phyloP scores from a whole-genome alignment of 177 flowering plant species.

The Vitis hybrid region DNA sequence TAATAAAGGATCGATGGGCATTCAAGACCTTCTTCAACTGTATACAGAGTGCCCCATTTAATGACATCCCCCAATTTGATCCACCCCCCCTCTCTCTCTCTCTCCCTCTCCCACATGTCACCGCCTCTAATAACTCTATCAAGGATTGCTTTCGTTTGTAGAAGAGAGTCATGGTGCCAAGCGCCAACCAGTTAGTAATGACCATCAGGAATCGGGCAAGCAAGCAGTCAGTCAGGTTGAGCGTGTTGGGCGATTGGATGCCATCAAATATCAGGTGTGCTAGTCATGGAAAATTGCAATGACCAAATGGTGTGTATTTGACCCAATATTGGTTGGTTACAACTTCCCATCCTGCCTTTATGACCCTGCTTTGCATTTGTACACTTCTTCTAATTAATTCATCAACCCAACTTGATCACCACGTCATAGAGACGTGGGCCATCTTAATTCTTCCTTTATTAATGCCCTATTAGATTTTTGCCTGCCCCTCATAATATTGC shows the following conservation, averaged over 20 bases:
- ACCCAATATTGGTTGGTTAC: too few species aligned
- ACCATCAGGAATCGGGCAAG: too few species aligned
- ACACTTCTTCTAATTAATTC: neutral
- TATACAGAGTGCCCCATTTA: slow-evolving; percentile 35
- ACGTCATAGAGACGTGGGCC: slow-evolving; percentile 42
- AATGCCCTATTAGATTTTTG: slow-evolving; percentile 37
- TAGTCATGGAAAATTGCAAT: too few species aligned
- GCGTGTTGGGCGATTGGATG: too few species aligned
- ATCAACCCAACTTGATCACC: slow-evolving; percentile 28
- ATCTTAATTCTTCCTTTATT: slow-evolving; percentile 29
- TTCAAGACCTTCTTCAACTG: slow-evolving; percentile 54
- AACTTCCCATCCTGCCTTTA: too few species aligned
- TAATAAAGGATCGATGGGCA: slow-evolving; percentile 36
- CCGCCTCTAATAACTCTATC: slow-evolving; percentile 23
- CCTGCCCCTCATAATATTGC: slow-evolving; percentile 1
- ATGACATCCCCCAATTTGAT: slow-evolving; percentile 9
- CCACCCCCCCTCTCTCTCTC: neutral
- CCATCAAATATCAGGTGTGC: too few species aligned
- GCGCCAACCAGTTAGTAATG: too few species aligned
- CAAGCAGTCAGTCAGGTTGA: too few species aligned
- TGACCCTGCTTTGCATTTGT: too few species aligned
- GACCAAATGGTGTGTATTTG: too few species aligned
- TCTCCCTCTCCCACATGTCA: slow-evolving; percentile 12
- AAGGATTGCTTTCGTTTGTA: too few species aligned
- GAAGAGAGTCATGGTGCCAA: too few species aligned